These are phyloP conservation scores for Mortierella sp. DNA, from an alignment of 371 early-diverging fungal species.

Conservation along the genomic window DNA sequence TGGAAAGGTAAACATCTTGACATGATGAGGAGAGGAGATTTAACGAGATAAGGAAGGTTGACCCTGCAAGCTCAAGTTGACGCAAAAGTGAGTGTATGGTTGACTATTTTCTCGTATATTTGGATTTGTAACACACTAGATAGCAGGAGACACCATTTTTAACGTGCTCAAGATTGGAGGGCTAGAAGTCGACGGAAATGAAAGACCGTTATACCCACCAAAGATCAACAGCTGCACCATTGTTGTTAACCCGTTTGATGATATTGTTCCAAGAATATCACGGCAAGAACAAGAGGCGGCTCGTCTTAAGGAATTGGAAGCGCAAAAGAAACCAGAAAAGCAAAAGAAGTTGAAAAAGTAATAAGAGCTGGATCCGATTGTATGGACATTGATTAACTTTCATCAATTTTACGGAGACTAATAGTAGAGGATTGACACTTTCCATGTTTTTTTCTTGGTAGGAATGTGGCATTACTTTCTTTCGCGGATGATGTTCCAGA, in stretches of 20 bases:
- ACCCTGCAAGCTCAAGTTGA: too few relatives aligned
- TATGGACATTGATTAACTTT: too few relatives aligned
- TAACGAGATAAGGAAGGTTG: too few relatives aligned
- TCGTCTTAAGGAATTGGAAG: conserved; percentile 57
- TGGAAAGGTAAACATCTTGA: conserved; percentile 78
- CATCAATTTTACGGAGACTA: too few relatives aligned
- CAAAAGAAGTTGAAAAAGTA: conserved; percentile 76
- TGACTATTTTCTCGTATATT: neutral
- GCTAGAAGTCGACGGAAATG: conserved; percentile 81
- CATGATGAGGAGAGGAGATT: neutral
- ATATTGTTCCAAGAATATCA: conserved; percentile 88
- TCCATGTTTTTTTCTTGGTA: conserved; percentile 33
- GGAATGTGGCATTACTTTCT: conserved; percentile 85
- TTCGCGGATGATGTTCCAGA: conserved; percentile 89
- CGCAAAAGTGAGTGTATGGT: neutral
- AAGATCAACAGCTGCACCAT: conserved; percentile 77
- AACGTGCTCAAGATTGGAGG: conserved; percentile 91
- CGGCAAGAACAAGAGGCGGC: conserved; percentile 66
- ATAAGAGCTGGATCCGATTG: conserved; percentile 15
- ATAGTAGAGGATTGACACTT: neutral
- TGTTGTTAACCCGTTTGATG: conserved; percentile 91
- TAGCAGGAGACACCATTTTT: conserved; percentile 93
- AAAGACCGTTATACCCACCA: conserved; percentile 87
- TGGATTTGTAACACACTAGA: conserved; percentile 52
- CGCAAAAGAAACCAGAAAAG: conserved; percentile 62